Evolutionary conservation across 1,284 basidiomycete species (phyloP).

Genomic region (Rhodotorula sp.): DNA sequence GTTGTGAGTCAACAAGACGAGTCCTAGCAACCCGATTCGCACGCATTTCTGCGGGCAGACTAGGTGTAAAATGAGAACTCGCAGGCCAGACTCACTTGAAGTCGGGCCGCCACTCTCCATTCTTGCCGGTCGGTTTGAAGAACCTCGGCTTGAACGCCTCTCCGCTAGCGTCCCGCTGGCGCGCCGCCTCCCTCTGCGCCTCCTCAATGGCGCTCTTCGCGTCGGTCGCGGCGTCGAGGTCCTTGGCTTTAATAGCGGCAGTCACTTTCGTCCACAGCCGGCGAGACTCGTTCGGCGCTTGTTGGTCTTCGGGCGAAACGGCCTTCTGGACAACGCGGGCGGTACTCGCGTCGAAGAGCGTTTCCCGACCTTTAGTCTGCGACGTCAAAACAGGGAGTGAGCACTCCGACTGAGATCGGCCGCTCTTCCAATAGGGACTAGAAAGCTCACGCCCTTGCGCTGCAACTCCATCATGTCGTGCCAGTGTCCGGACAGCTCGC

Average conservation of each 20-base stretch:
- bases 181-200: constrained; percentile 79
- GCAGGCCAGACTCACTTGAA: constrained; percentile 51
- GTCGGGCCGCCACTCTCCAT: constrained; percentile 75
- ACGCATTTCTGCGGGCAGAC: neutral
- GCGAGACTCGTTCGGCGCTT: constrained; percentile 74
- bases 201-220: constrained; percentile 89
- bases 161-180: constrained; percentile 70
- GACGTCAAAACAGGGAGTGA: neutral
- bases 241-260: constrained; percentile 75
- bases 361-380: constrained; percentile 49
- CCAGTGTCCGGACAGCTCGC: constrained; percentile 90
- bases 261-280: constrained; percentile 86
- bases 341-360: constrained; percentile 79
- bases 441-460: constrained; percentile 52
- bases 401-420: neutral
- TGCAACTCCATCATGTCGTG: constrained; percentile 86
- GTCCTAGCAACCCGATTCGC: too few relatives aligned
- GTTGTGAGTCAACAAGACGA: neutral
- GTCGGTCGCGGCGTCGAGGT: constrained; percentile 90
- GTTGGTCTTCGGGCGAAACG: constrained; percentile 78
- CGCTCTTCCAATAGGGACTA: constrained; percentile 50
- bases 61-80: neutral
- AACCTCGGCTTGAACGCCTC: constrained; percentile 69
- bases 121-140: constrained; percentile 65
- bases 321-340: constrained; percentile 74